Evolutionary conservation across 2,329 filamentous ascomycete species (phyloP).

Genomic region (Penicillium aurantiogriseum): DNA sequence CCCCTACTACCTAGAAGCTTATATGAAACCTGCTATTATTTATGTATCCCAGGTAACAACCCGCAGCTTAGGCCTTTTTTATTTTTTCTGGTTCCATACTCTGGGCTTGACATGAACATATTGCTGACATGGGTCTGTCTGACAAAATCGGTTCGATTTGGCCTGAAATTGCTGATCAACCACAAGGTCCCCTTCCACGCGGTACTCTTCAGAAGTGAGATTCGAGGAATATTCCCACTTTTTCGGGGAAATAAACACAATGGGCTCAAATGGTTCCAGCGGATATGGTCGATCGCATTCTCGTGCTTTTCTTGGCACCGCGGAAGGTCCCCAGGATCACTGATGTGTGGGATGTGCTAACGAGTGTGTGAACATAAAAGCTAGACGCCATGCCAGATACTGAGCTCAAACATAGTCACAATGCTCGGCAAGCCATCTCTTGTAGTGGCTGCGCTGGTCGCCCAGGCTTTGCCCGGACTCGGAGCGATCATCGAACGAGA

Average conservation of each 20-base stretch:
- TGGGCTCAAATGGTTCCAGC: background rate
- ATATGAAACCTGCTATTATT: too few species aligned
- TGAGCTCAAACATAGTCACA: background rate
- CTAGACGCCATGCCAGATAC: background rate
- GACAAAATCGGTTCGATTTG: background rate
- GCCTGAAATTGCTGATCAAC: background rate
- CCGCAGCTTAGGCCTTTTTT: too few species aligned
- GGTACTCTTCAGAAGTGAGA: constrained; percentile 1
- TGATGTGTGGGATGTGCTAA: background rate
- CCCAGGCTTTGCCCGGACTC: background rate
- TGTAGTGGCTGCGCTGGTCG: background rate
- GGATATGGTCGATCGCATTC: constrained; percentile 3
- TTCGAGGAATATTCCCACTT: background rate
- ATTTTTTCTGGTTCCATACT: background rate
- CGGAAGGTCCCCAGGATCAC: constrained; percentile 4
- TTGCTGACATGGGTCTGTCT: background rate
- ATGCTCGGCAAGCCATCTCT: constrained; percentile 4
- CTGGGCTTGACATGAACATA: background rate
- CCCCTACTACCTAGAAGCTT: too few species aligned
- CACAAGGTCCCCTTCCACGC: constrained; percentile 6
- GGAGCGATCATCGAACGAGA: background rate
- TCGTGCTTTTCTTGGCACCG: constrained; percentile 3
- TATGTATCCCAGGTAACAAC: too few species aligned
- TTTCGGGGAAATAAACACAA: background rate
- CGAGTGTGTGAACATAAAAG: background rate